phyloP scores from a whole-genome alignment of 495 filamentous ascomycete species.

The Aspergillus homomorphus region DNA sequence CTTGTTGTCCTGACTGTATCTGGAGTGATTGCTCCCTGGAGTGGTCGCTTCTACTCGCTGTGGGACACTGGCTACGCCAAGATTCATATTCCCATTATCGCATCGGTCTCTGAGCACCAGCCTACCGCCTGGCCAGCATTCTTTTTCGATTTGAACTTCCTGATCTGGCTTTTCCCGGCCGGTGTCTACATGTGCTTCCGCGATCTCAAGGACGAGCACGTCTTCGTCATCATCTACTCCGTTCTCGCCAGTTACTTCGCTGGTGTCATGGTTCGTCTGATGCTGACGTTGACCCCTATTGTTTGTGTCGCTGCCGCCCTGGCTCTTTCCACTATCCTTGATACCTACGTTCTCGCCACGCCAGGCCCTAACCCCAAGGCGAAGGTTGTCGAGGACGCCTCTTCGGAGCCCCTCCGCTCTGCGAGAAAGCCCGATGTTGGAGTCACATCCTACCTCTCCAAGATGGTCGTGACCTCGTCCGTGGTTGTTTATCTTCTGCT shows the following conservation, averaged over 20 bases:
- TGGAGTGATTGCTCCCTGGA: constrained; percentile 95
- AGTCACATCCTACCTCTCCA: constrained; percentile 78
- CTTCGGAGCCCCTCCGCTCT: constrained; percentile 61
- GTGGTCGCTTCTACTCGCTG: constrained; percentile 97
- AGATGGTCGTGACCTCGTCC: constrained; percentile 65
- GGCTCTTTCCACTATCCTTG: constrained; percentile 81
- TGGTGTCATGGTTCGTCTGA: constrained; percentile 98
- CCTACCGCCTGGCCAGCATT: constrained; percentile 99
- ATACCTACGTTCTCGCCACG: constrained; percentile 70
- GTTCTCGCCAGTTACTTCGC: constrained; percentile 96
- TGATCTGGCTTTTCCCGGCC: constrained; percentile 99
- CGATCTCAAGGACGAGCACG: constrained; percentile 90
- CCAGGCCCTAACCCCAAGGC: constrained; percentile 45
- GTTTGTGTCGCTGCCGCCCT: constrained; percentile 94
- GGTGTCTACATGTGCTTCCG: constrained; percentile 99
- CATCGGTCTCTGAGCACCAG: constrained; percentile 98
- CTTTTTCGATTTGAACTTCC: constrained; percentile 97
- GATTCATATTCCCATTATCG: constrained; percentile 99
- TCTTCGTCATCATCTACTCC: constrained; percentile 96
- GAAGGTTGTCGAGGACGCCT: constrained; percentile 44
- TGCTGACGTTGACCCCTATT: constrained; percentile 95
- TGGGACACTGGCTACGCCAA: constrained; percentile 99
- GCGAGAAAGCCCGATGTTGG: constrained; percentile 73
- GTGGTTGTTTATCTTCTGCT: constrained; percentile 79
- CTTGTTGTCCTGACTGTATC: constrained; percentile 80